phyloP scores from a whole-genome alignment of 192 early-diverging fungal genomes.

The Gaertneriomyces semiglobifer region DNA sequence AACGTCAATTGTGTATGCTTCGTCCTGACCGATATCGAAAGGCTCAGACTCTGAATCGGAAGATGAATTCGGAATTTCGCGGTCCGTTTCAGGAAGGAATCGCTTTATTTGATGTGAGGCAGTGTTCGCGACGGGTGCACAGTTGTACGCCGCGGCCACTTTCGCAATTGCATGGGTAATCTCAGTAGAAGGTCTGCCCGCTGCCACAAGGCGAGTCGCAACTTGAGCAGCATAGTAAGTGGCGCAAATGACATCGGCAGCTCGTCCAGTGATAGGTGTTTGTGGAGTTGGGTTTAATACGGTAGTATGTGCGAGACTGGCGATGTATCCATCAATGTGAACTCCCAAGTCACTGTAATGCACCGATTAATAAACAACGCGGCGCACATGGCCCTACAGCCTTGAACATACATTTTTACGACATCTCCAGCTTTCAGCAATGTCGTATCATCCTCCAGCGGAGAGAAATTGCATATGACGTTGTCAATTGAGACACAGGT shows the following conservation, averaged over 20 bases:
- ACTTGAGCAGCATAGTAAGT: slow-evolving; percentile 85
- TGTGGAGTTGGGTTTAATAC: slow-evolving; percentile 54
- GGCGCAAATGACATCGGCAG: slow-evolving; percentile 86
- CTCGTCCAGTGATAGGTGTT: slow-evolving; percentile 68
- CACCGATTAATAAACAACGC: background rate
- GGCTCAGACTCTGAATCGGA: slow-evolving; percentile 45
- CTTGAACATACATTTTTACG: slow-evolving; percentile 72
- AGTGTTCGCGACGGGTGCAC: slow-evolving; percentile 72
- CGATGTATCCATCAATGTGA: slow-evolving; percentile 85
- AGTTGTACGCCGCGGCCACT: slow-evolving; percentile 69
- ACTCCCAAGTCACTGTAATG: slow-evolving; percentile 70
- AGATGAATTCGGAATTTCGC: slow-evolving; percentile 50
- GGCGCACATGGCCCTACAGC: background rate
- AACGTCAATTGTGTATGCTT: slow-evolving; percentile 90
- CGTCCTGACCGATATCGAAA: slow-evolving; percentile 69
- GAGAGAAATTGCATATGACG: slow-evolving; percentile 79
- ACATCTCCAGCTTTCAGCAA: slow-evolving; percentile 78
- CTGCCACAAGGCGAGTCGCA: slow-evolving; percentile 74
- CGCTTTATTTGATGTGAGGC: slow-evolving; percentile 55
- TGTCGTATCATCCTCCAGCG: slow-evolving; percentile 62
- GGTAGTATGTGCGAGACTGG: slow-evolving; percentile 76
- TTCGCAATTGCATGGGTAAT: slow-evolving; percentile 74
- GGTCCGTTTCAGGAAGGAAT: slow-evolving; percentile 28
- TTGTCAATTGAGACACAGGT: slow-evolving; percentile 84
- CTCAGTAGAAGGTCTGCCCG: slow-evolving; percentile 58